Base-by-base conservation (phyloP, 2,329 filamentous ascomycete genomes). In the Myriosclerotinia curreyana region DNA sequence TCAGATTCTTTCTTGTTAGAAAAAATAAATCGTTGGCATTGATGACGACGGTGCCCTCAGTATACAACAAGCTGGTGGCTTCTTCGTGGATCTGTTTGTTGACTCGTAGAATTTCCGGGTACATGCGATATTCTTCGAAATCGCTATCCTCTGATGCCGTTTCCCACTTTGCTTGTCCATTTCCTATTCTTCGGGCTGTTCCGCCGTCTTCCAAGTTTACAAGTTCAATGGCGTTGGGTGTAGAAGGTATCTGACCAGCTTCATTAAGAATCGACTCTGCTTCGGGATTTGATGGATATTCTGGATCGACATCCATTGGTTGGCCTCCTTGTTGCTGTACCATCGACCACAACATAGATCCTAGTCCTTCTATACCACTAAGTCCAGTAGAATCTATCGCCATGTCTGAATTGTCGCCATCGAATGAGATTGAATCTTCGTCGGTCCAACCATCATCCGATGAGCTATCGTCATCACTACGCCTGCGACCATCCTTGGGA, bases 1-100 rank as follows among this genome's bases (percentile, higher is more conserved):
- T 34, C 20, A 64, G 34, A 9, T 48, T 48, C 8, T 61, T 62
- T 5, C 62, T 38, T 15, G 49, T 20, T 53, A 69, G 46, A 54
- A 54, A 68, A 22, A 70, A 65, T 11, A 70, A 59, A 28, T 69
- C 68, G n/a, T 64, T 65, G 11, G 65, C 59, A 15, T 59, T 40
- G 14, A 70, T 31, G 36, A 65, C 49, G 2, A 67, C 25, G 2
- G 62, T 66, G 12, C 56, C 62, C 50, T 69, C 67, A 3, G 42
- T 58, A 31, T 65, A 66, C 12, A 69, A 48, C 44, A 69, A 9
- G 3, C 50, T 28, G 6, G 64, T 62, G 12, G 67, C 68, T 46
- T 69, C 68, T 11, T 46, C 36, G 31, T 69, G 64, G 42, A 69
- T 68, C 50, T 66, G 63, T 34, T 52, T 56, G 38, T 65, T 69